Evolutionary conservation across 31 red algal species (phyloP), one percentile per base, ranked within the genome.

Genomic region (Bonnemaisonia californica): DNA sequence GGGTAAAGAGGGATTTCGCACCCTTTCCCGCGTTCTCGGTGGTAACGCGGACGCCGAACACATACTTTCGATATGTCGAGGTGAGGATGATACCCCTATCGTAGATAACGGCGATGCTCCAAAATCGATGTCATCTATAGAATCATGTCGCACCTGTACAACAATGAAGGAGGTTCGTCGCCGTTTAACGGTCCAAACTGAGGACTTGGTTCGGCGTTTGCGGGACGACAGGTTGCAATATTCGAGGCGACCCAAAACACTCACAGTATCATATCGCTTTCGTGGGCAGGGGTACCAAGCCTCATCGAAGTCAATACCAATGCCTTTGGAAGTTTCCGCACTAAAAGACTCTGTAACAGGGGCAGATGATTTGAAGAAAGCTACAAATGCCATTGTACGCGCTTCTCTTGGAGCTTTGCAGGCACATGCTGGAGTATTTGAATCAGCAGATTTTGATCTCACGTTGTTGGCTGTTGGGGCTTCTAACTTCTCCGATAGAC

Each of bases 81-180:
- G 85, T 19, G 55, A 70, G 19, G 85, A 89, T 74, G 34, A 68
- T 39, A 56, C 75, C n/a, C 60, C 76, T 54, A 68, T 89, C 0
- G 41, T 89, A 1, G 85, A 89, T 71, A 54, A 41, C 36, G 85
- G 85, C 1, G 67, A 79, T 54, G 85, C 85, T 23, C 76, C 76
- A 55, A 89, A 89, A 51, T 89, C 85, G 8, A 80, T 89, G 21
- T 64, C 85, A 4, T 75, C 76, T 5, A 76, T 78, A 59, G 85
- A 89, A 63, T 73, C 75, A 42, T 89, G 63, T 72, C 85, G 76
- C 28, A 66, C 33, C 24, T 89, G 85, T 39, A 26, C 65, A 27
- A 89, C 32, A 38, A 79, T 89, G 67, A 31, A 64, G 39, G 76
- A 89, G 31, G 76, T 76, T 28, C 37, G 57, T 27, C 66, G 39